Evolutionary conservation across 2,329 filamentous ascomycete genomes (phyloP), one percentile per base, ranked within the genome.

Genomic region (Atkinsonella hypoxylon): DNA sequence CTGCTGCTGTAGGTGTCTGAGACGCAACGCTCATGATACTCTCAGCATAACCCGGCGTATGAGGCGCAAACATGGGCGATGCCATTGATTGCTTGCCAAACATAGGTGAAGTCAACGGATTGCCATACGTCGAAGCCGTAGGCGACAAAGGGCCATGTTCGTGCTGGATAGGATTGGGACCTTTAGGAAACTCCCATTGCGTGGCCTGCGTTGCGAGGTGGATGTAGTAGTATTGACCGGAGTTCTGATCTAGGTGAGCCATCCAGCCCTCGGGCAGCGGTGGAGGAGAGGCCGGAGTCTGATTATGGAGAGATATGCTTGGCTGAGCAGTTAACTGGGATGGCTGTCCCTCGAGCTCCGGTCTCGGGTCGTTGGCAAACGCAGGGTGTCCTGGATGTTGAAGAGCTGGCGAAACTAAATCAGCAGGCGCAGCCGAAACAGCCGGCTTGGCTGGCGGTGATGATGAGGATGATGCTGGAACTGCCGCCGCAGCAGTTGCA

Each of bases 131-230:
- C 47, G 83, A 88, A 6, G 81, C 81, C 1, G 85, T 84, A 0
- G 91, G 91, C 7, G 91, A 96, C 51, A 96, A 70, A 0, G 91
- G 91, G 15, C 82, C 76, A 13, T 86, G 78, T 53, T 94, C 89
- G 56, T 95, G 79, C 55, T 88, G 87, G 49, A 96, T 75, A 1
- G 91, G 91, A 22, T 89, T 95, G 0, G 90, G 90, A 0, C 91
- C 91, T 69, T 96, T 97, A 30, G 93, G 93, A 58, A 97, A 97
- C 62, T 98, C 93, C 93, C 93, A 98, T 64, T 98, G 93, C 0
- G 93, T 98, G 2, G 90, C 89, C 64, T 97, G 93, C 0, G 88
- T 90, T 1, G 90, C 87, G 31, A 98, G 76, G 65, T 98, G 93
- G 53, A 98, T 98, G 62, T 98, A 98, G 67, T 98, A 98, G 68